Evolutionary conservation across 1,139 yeast genomes (phyloP), one percentile per base, ranked within the genome.

Genomic region (Hansenula sp.): DNA sequence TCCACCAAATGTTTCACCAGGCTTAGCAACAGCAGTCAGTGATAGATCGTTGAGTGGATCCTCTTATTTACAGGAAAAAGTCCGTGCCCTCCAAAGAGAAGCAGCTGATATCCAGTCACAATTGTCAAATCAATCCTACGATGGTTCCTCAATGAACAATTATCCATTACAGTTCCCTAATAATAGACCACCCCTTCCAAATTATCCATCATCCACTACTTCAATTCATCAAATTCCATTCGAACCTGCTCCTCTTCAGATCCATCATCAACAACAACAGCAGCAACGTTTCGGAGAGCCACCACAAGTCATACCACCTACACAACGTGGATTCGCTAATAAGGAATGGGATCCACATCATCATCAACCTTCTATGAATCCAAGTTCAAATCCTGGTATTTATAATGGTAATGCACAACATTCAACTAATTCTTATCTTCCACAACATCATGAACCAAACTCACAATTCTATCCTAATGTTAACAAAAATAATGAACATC

Each of bases 101-200:
- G 52, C 57, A 5, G 55, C 58, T 2, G 43, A 43, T 27, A 42
- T 52, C 8, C 56, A 52, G 29, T 47, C 54, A 1, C 58, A 49
- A 28, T 37, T 54, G 1, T 38, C 43, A 17, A 46, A 45, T 11
- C 46, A 40, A 12, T 40, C 44, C 34, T 47, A 41, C 5, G 28
- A 32, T 28, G 38, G 37, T 17, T 40, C 19, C 15, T 24, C 40
- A 15, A 24, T 37, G 32, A 40, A 42, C 27, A 17, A 39, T 29
- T 10, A 29, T 42, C 44, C 51, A 31, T 39, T 50, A 41, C 42
- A 28, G 11, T 28, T 28, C 31, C 31, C 31, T 7, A 28, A 28
- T n/a, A 28, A 28, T 11, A 28, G 31, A 28, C 24, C 34, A 10
- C 34, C 21, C 9, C 9, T 32, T 5, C 5, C 31, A 7, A 28